phyloP scores from a whole-genome alignment of 2,329 filamentous ascomycete genomes.

The Hyphodiscus sp. region DNA sequence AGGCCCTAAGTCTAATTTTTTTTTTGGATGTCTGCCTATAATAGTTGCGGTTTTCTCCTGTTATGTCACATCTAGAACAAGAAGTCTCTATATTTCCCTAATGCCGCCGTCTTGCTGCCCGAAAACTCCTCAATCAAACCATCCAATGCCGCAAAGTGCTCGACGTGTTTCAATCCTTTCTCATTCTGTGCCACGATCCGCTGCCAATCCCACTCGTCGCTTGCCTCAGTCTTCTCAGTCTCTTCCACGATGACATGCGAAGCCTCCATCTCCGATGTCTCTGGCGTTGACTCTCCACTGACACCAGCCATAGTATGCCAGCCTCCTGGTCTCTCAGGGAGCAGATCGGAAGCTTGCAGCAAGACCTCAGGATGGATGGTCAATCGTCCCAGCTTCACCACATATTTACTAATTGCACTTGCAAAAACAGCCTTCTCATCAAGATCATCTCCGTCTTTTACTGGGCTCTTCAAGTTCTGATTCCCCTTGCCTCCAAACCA shows the following conservation, averaged over 20 bases:
- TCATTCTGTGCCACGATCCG: slow-evolving; percentile 48
- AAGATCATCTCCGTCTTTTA: slow-evolving; percentile 26
- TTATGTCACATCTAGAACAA: slow-evolving; percentile 6
- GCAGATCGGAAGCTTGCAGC: slow-evolving; percentile 62
- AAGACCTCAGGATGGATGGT: slow-evolving; percentile 79
- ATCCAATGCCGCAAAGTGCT: slow-evolving; percentile 52
- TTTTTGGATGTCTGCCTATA: background rate
- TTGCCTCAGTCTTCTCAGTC: slow-evolving; percentile 2
- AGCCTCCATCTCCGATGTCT: slow-evolving; percentile 17
- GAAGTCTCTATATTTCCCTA: slow-evolving; percentile 29
- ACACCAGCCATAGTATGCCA: slow-evolving; percentile 40
- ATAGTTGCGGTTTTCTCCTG: background rate
- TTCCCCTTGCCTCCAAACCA: slow-evolving; percentile 34
- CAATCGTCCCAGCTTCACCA: slow-evolving; percentile 73
- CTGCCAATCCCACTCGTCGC: slow-evolving; percentile 48
- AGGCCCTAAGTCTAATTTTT: background rate
- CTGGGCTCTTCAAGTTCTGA: slow-evolving; percentile 33
- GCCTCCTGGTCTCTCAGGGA: slow-evolving; percentile 67
- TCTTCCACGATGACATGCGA: slow-evolving; percentile 2
- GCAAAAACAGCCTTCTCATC: slow-evolving; percentile 63
- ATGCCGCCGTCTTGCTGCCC: slow-evolving; percentile 26
- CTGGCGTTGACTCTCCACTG: slow-evolving; percentile 22
- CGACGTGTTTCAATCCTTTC: slow-evolving; percentile 48
- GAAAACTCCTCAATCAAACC: slow-evolving; percentile 36
- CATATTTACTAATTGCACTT: slow-evolving; percentile 71